Base-by-base conservation (phyloP, 768 basidiomycete species). In the Boletellus sp. region DNA sequence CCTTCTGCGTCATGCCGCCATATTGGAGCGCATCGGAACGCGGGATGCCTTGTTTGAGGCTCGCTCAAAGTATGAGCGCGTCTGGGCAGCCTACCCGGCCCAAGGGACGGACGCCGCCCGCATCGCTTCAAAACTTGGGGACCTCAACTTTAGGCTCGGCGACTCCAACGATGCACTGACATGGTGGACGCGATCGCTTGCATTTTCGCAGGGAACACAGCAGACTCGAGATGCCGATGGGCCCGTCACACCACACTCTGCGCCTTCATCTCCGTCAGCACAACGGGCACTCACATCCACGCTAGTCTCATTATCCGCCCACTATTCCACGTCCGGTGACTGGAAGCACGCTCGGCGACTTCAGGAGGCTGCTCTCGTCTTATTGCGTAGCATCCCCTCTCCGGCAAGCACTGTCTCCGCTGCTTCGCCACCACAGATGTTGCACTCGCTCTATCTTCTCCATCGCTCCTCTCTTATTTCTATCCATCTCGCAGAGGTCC, bases 401-500 rank as follows among this genome's bases (percentile, higher is more conserved):
- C 75, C 82, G 10, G 66, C 73, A 9, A 71, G 74, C 6, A n/a
- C n/a, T n/a, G 59, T 73, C 5, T 60, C 74, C 4, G 57, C 74
- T 5, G 63, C 75, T 22, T 73, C 85, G 10, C 73, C 80, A 10
- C 76, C 84, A 6, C 78, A 85, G 47, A 72, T 74, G 6, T 74
- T 90, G 34, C 88, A 90, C 62, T 67, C 73, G 1, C 66, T 87
- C 6, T 87, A 78, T 56, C 68, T 90, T 37, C 75, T 87, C 24
- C 87, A 90, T 52, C 83, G 86, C 35, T 80, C 85, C 15, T 80
- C 88, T n/a, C 70, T 90, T 11, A 67, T 90, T 41, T 83, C 83
- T 13, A 72, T 85, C 12, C 88, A 90, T 59, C 78, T 81, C 13
- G 87, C 85, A 0, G 86, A 90, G 67, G 85, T 90, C 11, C 68